Conservation (phyloP, 2,329 filamentous ascomycete genomes). For the Fusarium sp. region DNA sequence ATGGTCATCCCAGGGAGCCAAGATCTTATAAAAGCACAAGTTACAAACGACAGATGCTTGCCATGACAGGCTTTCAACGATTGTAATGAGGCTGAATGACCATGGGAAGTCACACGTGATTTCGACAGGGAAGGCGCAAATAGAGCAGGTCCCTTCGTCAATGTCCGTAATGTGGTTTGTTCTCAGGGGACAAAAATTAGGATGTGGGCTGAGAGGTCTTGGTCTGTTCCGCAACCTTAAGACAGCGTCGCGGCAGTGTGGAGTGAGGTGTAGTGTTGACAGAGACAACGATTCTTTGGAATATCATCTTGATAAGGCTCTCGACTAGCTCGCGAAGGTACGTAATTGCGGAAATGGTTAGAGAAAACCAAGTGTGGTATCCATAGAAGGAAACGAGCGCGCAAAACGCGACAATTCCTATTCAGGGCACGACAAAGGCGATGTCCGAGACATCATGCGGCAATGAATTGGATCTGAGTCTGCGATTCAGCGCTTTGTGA, state of each 20-base stretch:
- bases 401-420: neutral
- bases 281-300: constrained; percentile 8
- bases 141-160: neutral
- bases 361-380: neutral
- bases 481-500: constrained; percentile 14
- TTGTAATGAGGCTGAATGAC: neutral
- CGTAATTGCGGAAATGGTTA: neutral
- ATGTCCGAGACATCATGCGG: neutral
- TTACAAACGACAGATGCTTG: constrained; percentile 13
- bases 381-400: constrained; percentile 1
- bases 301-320: constrained; percentile 13
- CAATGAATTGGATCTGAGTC: constrained; percentile 10
- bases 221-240: constrained; percentile 29
- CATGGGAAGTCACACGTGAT: neutral
- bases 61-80: neutral
- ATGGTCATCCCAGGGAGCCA: constrained; percentile 31
- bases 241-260: constrained; percentile 25
- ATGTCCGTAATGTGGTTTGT: neutral
- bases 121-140: neutral
- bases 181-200: constrained; percentile 10
- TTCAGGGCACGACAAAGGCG: neutral
- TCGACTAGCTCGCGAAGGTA: constrained; percentile 4
- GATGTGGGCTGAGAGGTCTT: constrained; percentile 12
- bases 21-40: constrained; percentile 23
- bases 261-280: constrained; percentile 7